phyloP scores from a whole-genome alignment of 2,329 filamentous ascomycete species.

The Arachnomyces sp. region DNA sequence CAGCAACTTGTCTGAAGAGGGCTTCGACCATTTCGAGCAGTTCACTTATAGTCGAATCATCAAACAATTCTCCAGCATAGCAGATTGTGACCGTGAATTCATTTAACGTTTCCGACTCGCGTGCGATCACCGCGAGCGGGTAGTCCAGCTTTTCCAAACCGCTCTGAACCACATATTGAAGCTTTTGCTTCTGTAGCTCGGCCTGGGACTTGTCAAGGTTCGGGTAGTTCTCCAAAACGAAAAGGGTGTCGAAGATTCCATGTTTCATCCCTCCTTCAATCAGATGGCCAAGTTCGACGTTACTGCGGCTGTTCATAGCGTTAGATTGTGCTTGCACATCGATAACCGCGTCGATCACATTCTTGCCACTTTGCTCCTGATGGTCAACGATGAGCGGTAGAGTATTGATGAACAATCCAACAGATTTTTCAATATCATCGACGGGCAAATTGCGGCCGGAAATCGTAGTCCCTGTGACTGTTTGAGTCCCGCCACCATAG shows the following conservation, averaged over 20 bases:
- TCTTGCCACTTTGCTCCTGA: neutral
- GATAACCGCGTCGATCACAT: neutral
- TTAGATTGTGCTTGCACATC: slow-evolving; percentile 1
- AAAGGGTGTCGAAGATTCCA: slow-evolving; percentile 1
- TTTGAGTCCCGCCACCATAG: slow-evolving; percentile 1
- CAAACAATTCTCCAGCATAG: slow-evolving; percentile 1
- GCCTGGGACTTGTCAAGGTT: slow-evolving; percentile 2
- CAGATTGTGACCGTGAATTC: neutral
- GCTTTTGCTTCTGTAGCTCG: neutral
- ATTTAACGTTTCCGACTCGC: neutral
- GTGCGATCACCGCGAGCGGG: slow-evolving; percentile 1
- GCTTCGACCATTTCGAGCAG: neutral
- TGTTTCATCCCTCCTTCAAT: neutral
- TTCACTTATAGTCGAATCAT: neutral
- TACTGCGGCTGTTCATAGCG: slow-evolving; percentile 1
- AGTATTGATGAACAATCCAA: slow-evolving; percentile 1
- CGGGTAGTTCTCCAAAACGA: slow-evolving; percentile 2
- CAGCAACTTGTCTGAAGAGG: neutral
- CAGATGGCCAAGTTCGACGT: slow-evolving; percentile 2
- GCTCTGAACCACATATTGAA: neutral
- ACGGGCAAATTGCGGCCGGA: slow-evolving; percentile 1
- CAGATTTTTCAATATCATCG: neutral
- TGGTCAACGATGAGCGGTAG: neutral
- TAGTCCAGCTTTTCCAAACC: slow-evolving; percentile 1
- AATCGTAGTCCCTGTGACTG: neutral